phyloP scores from a whole-genome alignment of 352 stramenopile genomes.

The Discostella stelligera region DNA sequence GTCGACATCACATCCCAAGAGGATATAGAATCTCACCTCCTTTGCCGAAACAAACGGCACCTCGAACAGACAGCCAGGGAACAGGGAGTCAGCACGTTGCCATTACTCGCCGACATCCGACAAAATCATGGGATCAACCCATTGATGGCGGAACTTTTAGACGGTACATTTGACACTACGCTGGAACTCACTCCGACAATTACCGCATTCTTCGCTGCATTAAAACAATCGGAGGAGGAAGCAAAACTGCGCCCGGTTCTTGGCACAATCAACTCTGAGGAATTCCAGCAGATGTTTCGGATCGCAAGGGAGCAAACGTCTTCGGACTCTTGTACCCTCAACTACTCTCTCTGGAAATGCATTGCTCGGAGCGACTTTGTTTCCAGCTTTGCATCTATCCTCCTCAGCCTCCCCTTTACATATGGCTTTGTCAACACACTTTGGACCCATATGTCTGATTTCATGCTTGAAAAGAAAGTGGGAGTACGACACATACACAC shows the following conservation, averaged over 20 bases:
- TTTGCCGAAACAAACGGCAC: conserved; percentile 23
- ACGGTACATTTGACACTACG: no score
- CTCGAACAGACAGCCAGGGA: conserved; percentile 21
- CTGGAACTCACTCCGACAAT: no score
- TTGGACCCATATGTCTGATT: conserved; percentile 36
- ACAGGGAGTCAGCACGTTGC: not conserved
- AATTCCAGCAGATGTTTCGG: conserved; percentile 24
- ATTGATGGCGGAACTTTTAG: no score
- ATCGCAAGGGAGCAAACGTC: conserved; percentile 11
- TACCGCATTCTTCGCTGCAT: not conserved
- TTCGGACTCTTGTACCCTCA: not conserved
- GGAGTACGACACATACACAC: no score
- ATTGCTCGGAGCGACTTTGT: not conserved
- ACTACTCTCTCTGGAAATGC: conserved; percentile 1
- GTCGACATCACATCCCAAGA: not conserved
- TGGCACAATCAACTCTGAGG: conserved; percentile 2
- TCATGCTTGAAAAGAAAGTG: not conserved
- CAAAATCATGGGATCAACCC: not conserved
- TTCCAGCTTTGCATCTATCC: not conserved
- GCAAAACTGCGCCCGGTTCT: not conserved
- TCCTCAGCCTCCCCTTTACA: conserved; percentile 13
- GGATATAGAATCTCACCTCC: conserved; percentile 11
- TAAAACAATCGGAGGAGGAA: not conserved
- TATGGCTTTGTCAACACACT: conserved; percentile 10
- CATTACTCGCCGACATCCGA: not conserved